Percentiles rank a stretch among this genome's conserved stretches.
These are phyloP conservation scores for Trichoderma asperelloides DNA, from an alignment of 495 filamentous ascomycete species.

Conservation along the genomic window DNA sequence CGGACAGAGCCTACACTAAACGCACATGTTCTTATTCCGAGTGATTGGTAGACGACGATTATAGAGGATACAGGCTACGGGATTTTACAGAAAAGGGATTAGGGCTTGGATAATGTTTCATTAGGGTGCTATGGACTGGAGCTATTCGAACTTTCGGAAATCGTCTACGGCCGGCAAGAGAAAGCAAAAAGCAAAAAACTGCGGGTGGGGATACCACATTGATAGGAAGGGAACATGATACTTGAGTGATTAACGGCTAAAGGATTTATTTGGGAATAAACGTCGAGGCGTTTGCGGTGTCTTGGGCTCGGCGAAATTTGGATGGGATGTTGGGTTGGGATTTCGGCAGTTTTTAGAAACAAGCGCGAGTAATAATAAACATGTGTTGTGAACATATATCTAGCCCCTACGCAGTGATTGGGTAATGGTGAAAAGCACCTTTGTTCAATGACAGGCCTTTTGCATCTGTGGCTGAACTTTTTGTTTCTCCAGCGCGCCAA, in stretches of 20 bases:
- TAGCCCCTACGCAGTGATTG: not conserved
- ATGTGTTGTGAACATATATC: not conserved
- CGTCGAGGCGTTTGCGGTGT: not conserved
- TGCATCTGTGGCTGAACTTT: slow-evolving; percentile 6
- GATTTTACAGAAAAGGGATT: not conserved
- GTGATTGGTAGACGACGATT: not conserved
- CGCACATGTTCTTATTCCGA: not conserved
- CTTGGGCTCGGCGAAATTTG: not conserved
- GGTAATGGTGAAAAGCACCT: not conserved
- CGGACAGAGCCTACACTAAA: not conserved
- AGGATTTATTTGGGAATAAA: not conserved
- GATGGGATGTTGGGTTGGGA: not conserved
- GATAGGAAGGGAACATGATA: not conserved
- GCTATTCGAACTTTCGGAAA: not conserved
- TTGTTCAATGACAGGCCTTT: not conserved
- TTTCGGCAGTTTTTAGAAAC: not conserved
- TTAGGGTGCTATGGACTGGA: not conserved
- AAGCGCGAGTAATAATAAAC: slow-evolving; percentile 2
- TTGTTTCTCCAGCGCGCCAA: not conserved
- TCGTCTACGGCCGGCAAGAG: not conserved
- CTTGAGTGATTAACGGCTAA: not conserved
- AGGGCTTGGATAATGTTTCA: not conserved
- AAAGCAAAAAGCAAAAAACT: not conserved
- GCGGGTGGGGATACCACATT: not conserved
- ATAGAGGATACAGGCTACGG: not conserved